These are phyloP conservation scores for Hyaloscypha bicolor DNA, from an alignment of 495 filamentous ascomycete genomes.

Conservation along the genomic window DNA sequence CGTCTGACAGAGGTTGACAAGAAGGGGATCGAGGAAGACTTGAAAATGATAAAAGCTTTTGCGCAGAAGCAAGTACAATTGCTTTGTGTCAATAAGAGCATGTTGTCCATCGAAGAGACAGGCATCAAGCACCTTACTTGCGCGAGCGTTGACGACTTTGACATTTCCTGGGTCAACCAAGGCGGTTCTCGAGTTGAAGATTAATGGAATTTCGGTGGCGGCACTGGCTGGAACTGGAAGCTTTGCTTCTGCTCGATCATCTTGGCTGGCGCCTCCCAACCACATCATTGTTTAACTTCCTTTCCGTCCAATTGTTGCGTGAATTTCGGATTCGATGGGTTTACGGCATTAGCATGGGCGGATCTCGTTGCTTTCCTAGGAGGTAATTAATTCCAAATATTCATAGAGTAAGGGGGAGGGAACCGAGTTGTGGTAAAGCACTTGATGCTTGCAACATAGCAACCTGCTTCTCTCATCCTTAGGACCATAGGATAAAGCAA, in stretches of 20 bases:
- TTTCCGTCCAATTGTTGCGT: not conserved
- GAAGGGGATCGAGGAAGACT: constrained; percentile 10
- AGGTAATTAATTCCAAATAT: not conserved
- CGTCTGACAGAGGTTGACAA: not conserved
- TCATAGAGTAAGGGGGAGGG: not conserved
- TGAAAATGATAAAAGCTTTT: constrained; percentile 17
- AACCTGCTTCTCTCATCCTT: not conserved
- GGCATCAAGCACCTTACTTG: constrained; percentile 25
- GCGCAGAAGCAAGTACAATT: constrained; percentile 12
- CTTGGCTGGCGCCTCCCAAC: not conserved
- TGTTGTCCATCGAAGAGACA: constrained; percentile 14
- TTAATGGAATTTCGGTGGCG: not conserved
- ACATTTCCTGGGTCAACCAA: constrained; percentile 20
- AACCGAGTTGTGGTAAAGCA: not conserved
- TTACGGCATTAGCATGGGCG: not conserved
- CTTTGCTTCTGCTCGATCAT: not conserved
- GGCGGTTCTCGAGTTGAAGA: not conserved
- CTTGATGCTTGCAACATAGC: not conserved
- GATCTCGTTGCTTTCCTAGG: not conserved
- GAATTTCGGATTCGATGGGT: not conserved
- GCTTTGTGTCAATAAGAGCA: constrained; percentile 21
- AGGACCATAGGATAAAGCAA: not conserved
- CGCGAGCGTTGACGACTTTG: constrained; percentile 10
- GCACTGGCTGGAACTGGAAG: not conserved
- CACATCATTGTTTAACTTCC: not conserved